Base-by-base conservation (phyloP, 225 moss, liverwort and hornwort genomes). In the Asterella californica region DNA sequence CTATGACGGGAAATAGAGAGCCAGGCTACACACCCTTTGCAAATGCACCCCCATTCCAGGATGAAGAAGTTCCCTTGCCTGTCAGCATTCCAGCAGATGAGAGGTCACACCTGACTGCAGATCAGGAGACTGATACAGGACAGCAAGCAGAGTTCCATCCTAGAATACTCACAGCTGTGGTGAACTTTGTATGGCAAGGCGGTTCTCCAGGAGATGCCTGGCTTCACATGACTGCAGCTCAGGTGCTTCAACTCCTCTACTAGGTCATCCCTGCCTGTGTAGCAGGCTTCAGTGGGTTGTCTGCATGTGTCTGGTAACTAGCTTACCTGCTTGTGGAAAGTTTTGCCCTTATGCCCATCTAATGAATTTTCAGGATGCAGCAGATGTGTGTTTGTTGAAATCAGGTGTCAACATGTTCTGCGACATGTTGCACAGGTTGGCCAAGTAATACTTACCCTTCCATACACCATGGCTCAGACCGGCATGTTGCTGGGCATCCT, bases 201-300 rank as follows among this genome's bases (percentile, higher is more conserved):
- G 83, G 85, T 10, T 88, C 90, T 0, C 72, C 82, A 10, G 88
- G 86, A 18, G 91, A 93, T 85, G 88, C 93, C 6, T 93, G 93
- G 93, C 90, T 93, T 30, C 82, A 90, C 64, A 91, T 90, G 32
- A 84, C 91, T 3, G 91, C 93, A 78, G 93, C 93, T 5, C 93
- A 93, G 89, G 93, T 93, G 64, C 37, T 55, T 48, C 9, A 4
- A 12, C 30, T 15, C 36, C 47, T 15, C n/a, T 24, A 67, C 4
- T 17, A 21, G 15, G 49, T 75, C 29, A 11, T 66, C 49, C 46
- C 25, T 12, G 33, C 7, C 7, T 27, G 22, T n/a, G 21, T 18
- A 24, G 48, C 32, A 47, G 42, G 10, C 10, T 27, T 2, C 8
- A 17, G 3, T 66, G 27, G 29, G 6, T 19, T 38, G 42, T 36